Evolutionary conservation across 306 rosid genomes (phyloP).

Genomic region (Vigna unguiculata): DNA sequence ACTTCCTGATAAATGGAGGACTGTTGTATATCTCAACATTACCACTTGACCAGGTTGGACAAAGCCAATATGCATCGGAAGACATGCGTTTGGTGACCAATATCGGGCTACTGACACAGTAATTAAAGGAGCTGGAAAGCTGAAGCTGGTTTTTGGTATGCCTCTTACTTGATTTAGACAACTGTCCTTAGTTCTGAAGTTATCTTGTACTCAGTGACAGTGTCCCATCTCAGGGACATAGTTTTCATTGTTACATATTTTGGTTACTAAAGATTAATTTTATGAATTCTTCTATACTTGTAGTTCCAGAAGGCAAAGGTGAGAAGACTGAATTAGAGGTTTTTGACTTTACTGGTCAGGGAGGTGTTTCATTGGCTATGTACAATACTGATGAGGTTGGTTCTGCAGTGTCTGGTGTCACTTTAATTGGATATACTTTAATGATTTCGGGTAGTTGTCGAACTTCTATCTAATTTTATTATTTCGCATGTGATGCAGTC

Average conservation of each 20-base stretch:
- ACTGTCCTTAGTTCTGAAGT: background rate
- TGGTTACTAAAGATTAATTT: slow-evolving; percentile 23
- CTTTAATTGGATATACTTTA: slow-evolving; percentile 37
- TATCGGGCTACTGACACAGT: slow-evolving; percentile 93
- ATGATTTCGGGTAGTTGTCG: slow-evolving; percentile 36
- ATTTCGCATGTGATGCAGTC: slow-evolving; percentile 63
- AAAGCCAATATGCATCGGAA: slow-evolving; percentile 92
- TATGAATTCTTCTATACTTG: slow-evolving; percentile 41
- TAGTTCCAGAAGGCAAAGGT: slow-evolving; percentile 83
- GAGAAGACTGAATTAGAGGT: slow-evolving; percentile 85
- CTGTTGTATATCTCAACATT: slow-evolving; percentile 40
- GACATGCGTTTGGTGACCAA: slow-evolving; percentile 99
- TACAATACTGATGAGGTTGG: slow-evolving; percentile 96
- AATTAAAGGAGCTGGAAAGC: slow-evolving; percentile 86
- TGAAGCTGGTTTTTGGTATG: slow-evolving; percentile 90
- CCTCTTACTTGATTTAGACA: slow-evolving; percentile 33
- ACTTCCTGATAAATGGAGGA: slow-evolving; percentile 30
- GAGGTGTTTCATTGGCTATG: slow-evolving; percentile 94
- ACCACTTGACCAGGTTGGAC: slow-evolving; percentile 79
- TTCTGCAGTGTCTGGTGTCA: slow-evolving; percentile 35
- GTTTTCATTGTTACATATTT: slow-evolving; percentile 14
- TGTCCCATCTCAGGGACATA: background rate
- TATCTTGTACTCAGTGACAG: slow-evolving; percentile 1
- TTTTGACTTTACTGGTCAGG: slow-evolving; percentile 84
- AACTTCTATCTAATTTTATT: slow-evolving; percentile 21